phyloP scores from a whole-genome alignment of 225 moss, liverwort and hornwort genomes.

The Antitrichia curtipendula region DNA sequence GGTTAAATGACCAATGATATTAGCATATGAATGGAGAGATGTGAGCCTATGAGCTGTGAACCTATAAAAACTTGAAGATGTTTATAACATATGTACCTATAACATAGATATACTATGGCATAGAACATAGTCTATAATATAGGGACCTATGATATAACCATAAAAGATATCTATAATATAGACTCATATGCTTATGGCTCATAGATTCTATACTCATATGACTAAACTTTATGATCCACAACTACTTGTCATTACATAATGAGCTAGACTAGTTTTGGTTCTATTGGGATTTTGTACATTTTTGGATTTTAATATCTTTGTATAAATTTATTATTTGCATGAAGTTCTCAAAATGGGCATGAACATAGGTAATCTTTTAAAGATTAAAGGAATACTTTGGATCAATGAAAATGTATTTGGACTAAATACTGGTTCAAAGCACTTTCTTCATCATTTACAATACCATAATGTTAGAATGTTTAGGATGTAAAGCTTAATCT shows the following conservation, averaged over 20 bases:
- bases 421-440: not conserved
- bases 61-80: no score
- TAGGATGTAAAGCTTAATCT: not conserved
- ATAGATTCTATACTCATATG: no score
- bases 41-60: no score
- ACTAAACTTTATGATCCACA: not conserved
- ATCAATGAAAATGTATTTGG: not conserved
- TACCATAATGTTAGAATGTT: rapidly evolving
- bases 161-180: no score
- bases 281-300: not conserved
- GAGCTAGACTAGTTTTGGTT: not conserved
- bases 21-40: no score
- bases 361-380: not conserved
- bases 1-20: not conserved
- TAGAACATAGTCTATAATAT: no score
- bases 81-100: no score
- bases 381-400: not conserved
- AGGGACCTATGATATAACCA: no score
- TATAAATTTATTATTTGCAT: not conserved
- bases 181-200: no score
- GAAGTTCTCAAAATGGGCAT: not conserved
- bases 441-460: not conserved
- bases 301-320: not conserved
- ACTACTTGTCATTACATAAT: not conserved
- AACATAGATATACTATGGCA: no score